Evolutionary conservation across 495 filamentous ascomycete species (phyloP).

Genomic region (Achaetomiella virescens): DNA sequence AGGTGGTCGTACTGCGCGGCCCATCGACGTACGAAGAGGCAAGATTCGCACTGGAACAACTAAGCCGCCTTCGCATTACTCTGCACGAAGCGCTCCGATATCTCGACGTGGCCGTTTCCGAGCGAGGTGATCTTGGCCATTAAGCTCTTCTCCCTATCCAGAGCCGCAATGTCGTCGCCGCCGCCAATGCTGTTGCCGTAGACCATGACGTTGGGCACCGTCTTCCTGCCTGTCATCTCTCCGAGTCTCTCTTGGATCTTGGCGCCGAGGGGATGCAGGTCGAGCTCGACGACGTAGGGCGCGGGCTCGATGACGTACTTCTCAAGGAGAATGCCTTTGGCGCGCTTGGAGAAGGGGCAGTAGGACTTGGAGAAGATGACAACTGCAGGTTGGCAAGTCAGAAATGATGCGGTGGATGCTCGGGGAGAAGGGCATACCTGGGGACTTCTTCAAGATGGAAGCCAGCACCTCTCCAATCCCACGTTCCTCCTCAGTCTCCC

Average conservation of each 20-base stretch:
- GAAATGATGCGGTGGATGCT: conserved; percentile 10
- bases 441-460: conserved; percentile 69
- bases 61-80: conserved; percentile 13
- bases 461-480: conserved; percentile 60
- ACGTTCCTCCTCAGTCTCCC: conserved; percentile 51
- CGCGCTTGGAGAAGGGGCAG: conserved; percentile 76
- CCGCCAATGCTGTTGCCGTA: conserved; percentile 87
- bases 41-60: background rate
- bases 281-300: conserved; percentile 87
- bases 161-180: conserved; percentile 71
- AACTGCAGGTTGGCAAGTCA: conserved; percentile 45
- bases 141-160: conserved; percentile 65
- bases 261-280: conserved; percentile 67
- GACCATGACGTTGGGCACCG: conserved; percentile 88
- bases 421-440: conserved; percentile 51
- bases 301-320: conserved; percentile 74
- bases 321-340: conserved; percentile 75
- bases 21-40: too few relatives aligned
- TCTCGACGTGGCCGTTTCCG: conserved; percentile 61
- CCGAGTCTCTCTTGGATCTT: conserved; percentile 62
- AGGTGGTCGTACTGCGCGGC: too few relatives aligned
- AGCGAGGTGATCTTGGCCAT: conserved; percentile 64
- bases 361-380: conserved; percentile 95
- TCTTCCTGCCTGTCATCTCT: conserved; percentile 69
- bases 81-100: conserved; percentile 34